Evolutionary conservation across 345 rosid species (phyloP), one percentile per base, ranked within the genome.

Genomic region (Eucalyptus shirleyi): DNA sequence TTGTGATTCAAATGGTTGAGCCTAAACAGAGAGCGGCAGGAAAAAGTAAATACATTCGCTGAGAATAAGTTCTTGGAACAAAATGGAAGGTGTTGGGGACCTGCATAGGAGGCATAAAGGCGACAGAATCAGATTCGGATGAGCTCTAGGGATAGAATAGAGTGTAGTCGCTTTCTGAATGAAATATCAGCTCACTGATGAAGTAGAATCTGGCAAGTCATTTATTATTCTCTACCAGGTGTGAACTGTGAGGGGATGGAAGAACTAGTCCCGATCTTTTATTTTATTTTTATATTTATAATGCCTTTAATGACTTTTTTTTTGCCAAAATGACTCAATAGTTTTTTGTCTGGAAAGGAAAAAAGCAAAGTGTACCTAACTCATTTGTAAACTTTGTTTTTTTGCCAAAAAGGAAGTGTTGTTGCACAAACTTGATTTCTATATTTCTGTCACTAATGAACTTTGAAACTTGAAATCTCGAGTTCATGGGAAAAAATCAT

Each of bases 61-160:
- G n/a, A 82, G 24, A 7, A 81, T 21, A 9, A 50, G 83, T 40
- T 77, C 15, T 77, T 3, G 47, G 83, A 77, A 37, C 83, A 37
- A 21, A 77, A 77, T 14, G 83, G 83, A 77, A 77, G 83, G 47
- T 21, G 83, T 16, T 19, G 45, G 26, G 82, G 83, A 77, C 83
- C 12, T 21, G 47, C 45, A 32, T 11, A 19, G 44, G 45, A 14
- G 56, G 82, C 28, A 55, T 90, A 67, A n/a, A 89, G 81, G 65
- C 32, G 26, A 50, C 50, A 17, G 86, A 90, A 49, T 42, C 6
- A 92, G 90, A 90, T 88, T 88, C 89, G 50, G 55, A 65, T 88
- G 62, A 49, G 44, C 86, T 49, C 15, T 89, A 14, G 85, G 50
- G 21, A 37, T 6, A 34, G 88, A 87, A 88, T 37, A 60, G 82